Evolutionary conservation across 2,329 filamentous ascomycete species (phyloP).

Genomic region (Eutypella sp.): DNA sequence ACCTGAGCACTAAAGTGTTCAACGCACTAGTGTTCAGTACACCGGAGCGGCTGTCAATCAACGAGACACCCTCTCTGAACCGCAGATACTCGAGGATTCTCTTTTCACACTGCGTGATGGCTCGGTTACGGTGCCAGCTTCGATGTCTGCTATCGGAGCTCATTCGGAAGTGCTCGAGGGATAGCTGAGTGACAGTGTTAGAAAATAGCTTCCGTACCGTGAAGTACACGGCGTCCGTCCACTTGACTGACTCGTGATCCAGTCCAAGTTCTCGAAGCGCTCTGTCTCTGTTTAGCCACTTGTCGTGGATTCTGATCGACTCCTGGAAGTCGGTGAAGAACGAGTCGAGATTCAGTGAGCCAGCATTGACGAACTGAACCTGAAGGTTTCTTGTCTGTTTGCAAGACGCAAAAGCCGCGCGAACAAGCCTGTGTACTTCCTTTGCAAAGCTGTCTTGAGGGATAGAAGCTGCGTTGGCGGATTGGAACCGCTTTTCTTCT

Average conservation of each 20-base stretch:
- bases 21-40: no score
- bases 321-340: not conserved
- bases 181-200: slow-evolving; percentile 6
- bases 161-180: not conserved
- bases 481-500: slow-evolving; percentile 9
- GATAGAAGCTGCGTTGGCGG: not conserved
- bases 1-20: slow-evolving; percentile 1
- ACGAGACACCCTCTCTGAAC: slow-evolving; percentile 1
- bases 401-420: slow-evolving; percentile 5
- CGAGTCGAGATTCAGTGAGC: slow-evolving; percentile 1
- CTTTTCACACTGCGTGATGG: slow-evolving; percentile 3
- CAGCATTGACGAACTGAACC: slow-evolving; percentile 5
- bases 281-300: slow-evolving; percentile 4
- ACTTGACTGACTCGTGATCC: not conserved
- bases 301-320: slow-evolving; percentile 8
- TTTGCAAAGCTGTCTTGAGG: slow-evolving; percentile 1
- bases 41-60: no score
- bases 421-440: slow-evolving; percentile 1
- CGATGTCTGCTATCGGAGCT: not conserved
- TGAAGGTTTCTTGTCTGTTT: not conserved
- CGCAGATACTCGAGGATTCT: slow-evolving; percentile 5
- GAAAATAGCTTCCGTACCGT: slow-evolving; percentile 5
- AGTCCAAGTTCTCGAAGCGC: slow-evolving; percentile 3
- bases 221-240: not conserved
- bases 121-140: slow-evolving; percentile 2